Base-by-base conservation (phyloP, 352 stramenopile genomes). In the Pythium rishiriense region DNA sequence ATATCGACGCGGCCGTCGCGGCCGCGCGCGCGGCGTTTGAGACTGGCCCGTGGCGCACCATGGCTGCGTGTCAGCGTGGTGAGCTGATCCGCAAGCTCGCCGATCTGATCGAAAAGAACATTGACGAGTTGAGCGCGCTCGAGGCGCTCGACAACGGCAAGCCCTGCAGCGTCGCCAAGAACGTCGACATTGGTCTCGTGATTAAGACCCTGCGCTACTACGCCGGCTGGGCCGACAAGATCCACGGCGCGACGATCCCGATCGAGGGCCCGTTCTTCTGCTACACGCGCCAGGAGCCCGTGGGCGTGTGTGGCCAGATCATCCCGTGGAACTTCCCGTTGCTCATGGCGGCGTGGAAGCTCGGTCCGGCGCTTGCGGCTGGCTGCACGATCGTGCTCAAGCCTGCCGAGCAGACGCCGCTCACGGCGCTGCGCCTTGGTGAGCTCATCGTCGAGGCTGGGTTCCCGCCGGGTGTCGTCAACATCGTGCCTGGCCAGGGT, bases 321-420 rank as follows among this genome's bases (percentile, higher is more conserved):
- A 86, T 85, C 41, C 82, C 82, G 49, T 86, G 77, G 77, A 86
- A 86, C 69, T 86, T 81, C 41, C 77, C 77, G 33, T 64, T 75
- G 62, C 65, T 87, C 21, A 90, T 91, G 82, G 75, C 76, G 10
- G 55, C 85, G 25, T 88, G 81, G 78, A 91, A 91, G 66, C 64
- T 96, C 22, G 88, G 87, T 3, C 89, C 90, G 4, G 94, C 94
- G 4, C 73, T 99, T 21, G 86, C 91, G 11, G 90, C 91, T 6
- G 97, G 97, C 9, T 99, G 96, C 75, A 97, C 96, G 1, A 72
- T 89, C 24, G 88, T 99, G 7, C 67, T 98, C 31, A 99, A 99
- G 73, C 95, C 97, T 17, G 78, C 91, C 9, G 96, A 98, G 61
- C 64, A 98, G 25, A 99, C 97, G 21, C 97, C 97, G 52, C 61